A percentile compares a stretch with the other conserved stretches of the same genome.
Evolutionary conservation across 2,329 filamentous ascomycete species (phyloP).

Genomic region (Diaporthe amygdali): DNA sequence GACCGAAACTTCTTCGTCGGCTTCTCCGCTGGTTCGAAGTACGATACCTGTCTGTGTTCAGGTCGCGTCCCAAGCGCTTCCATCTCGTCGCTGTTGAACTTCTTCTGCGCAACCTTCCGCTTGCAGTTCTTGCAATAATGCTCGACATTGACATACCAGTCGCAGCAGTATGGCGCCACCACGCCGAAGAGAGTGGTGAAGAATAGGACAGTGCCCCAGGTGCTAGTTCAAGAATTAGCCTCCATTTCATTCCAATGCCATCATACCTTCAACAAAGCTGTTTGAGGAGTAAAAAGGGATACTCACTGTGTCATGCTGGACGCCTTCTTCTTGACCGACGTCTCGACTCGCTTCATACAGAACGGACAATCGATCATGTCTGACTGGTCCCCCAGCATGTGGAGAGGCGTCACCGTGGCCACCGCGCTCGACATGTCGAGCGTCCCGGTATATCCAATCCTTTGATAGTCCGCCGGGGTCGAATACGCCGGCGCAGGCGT

Average conservation of each 20-base stretch:
- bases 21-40: not conserved
- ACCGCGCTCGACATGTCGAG: not conserved
- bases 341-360: slow-evolving; percentile 13
- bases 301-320: slow-evolving; percentile 1
- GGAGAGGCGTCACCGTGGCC: slow-evolving; percentile 4
- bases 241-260: not conserved
- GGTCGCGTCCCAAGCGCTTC: slow-evolving; percentile 1
- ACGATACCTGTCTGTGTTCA: not conserved
- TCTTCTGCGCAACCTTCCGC: slow-evolving; percentile 6
- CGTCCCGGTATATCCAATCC: slow-evolving; percentile 1
- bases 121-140: slow-evolving; percentile 13
- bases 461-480: not conserved
- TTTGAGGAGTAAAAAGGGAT: not conserved
- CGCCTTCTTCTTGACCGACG: slow-evolving; percentile 1
- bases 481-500: not conserved
- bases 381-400: slow-evolving; percentile 4
- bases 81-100: not conserved
- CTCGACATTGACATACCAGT: slow-evolving; percentile 5
- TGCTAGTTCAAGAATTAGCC: not conserved
- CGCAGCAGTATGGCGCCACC: not conserved
- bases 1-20: not conserved
- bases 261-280: accelerated
- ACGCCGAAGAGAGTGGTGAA: not conserved
- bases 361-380: slow-evolving; percentile 12
- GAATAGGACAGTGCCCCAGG: not conserved